Base-by-base conservation (phyloP, 306 rosid species). In the Rosa rugosa region DNA sequence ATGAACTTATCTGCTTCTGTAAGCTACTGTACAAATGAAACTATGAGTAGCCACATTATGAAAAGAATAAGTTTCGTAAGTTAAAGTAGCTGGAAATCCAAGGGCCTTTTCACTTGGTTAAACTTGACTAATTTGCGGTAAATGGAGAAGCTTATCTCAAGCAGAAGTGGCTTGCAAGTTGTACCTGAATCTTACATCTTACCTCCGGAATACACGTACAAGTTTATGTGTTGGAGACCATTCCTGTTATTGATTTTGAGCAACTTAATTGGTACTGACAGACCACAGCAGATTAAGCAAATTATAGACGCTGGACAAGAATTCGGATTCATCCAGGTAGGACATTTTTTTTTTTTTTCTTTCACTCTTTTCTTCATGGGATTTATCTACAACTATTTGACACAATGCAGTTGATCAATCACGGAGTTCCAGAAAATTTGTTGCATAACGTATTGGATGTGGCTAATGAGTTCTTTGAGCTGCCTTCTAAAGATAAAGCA, bases 141-240 rank as follows among this genome's bases (percentile, higher is more conserved):
- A 66, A 77, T 77, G 76, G 85, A 82, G 82, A 82, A 82, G 16
- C 82, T 77, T 46, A 34, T 77, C 36, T 73, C 72, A 36, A 40
- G 44, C 14, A 63, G 34, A 38, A 16, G 10, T 3, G 49, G 22
- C 13, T 72, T 62, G 66, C 62, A 34, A 72, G 6, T 5, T 65
- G 74, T 72, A 36, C 63, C 75, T 4, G 71, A 80, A 45, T 66
- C 71, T 75, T 67, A 54, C 34, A 75, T 68, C 56, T 31, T 80
- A 44, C 79, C 71, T 5, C 75, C 44, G 6, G 51, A 46, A 75
- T 23, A 17, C 63, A 27, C n/a, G n/a, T n/a, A 3, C 14, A 34
- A 54, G 42, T 75, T 54, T 27, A 60, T 36, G 10, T 47, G 8
- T 73, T 14, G n/a, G 59, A 64, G 59, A 12, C 7, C 36, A 73